A percentile compares a stretch with the other conserved stretches of the same genome.
Conservation (phyloP, 2,329 filamentous ascomycete genomes). For the Xylariaceae sp. region DNA sequence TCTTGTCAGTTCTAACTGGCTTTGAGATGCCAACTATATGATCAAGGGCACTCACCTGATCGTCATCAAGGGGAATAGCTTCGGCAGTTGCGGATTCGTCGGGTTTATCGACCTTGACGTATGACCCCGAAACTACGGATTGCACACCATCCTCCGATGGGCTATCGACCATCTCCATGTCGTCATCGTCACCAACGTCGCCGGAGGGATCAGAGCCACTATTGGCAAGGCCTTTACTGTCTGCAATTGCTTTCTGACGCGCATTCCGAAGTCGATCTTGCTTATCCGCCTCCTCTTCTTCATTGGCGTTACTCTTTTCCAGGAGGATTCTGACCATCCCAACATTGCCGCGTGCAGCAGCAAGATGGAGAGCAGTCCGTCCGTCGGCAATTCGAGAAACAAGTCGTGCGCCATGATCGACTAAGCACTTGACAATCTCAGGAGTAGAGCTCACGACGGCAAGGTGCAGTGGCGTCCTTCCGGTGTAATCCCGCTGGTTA, state of each 20-base stretch:
- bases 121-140: constrained; percentile 63
- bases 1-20: constrained; percentile 1
- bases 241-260: constrained; percentile 29
- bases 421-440: constrained; percentile 64
- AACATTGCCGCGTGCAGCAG: constrained; percentile 61
- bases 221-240: constrained; percentile 18
- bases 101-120: constrained; percentile 58
- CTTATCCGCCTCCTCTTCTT: constrained; percentile 59
- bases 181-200: constrained; percentile 32
- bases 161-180: constrained; percentile 42
- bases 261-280: constrained; percentile 44
- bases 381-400: constrained; percentile 73
- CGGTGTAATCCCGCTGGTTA: constrained; percentile 71
- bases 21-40: not conserved
- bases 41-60: constrained; percentile 36
- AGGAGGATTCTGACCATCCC: constrained; percentile 70
- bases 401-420: constrained; percentile 67
- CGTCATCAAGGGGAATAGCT: constrained; percentile 45
- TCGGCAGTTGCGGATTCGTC: constrained; percentile 38
- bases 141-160: constrained; percentile 46
- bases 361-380: constrained; percentile 75
- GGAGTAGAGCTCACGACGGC: constrained; percentile 64
- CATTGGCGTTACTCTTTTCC: constrained; percentile 67
- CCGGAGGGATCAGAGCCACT: constrained; percentile 23
- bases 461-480: constrained; percentile 72